Percentiles rank a stretch among this genome's conserved stretches.
These are phyloP conservation scores for Phellinidium pouzarii DNA, from an alignment of 1,284 basidiomycete genomes.

Conservation along the genomic window DNA sequence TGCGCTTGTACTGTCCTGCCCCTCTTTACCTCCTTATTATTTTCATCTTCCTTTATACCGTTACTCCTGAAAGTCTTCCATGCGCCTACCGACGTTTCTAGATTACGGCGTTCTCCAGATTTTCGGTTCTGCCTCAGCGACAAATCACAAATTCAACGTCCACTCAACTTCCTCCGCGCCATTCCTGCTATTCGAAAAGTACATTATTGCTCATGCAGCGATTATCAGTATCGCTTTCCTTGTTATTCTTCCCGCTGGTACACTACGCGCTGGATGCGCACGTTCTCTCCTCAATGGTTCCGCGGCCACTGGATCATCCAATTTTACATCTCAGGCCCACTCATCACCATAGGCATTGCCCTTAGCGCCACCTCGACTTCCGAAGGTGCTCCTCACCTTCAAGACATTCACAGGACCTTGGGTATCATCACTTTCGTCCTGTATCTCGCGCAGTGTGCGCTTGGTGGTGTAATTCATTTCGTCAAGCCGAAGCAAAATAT, in stretches of 20 bases:
- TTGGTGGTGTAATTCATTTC: constrained; percentile 57
- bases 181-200: constrained; percentile 33
- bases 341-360: constrained; percentile 43
- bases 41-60: background rate
- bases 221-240: constrained; percentile 50
- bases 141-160: constrained; percentile 27
- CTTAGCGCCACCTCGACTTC: constrained; percentile 41
- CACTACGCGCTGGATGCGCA: constrained; percentile 54
- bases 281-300: constrained; percentile 51
- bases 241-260: constrained; percentile 51
- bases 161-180: constrained; percentile 23
- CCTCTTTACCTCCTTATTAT: background rate
- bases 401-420: constrained; percentile 49
- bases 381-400: constrained; percentile 34
- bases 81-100: constrained; percentile 11
- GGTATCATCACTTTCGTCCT: constrained; percentile 55
- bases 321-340: constrained; percentile 40
- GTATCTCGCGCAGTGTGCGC: constrained; percentile 48
- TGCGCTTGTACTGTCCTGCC: background rate
- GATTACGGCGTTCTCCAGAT: background rate
- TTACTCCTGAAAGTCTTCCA: background rate
- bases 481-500: constrained; percentile 32
- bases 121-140: constrained; percentile 20
- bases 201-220: constrained; percentile 49
- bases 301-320: constrained; percentile 45